phyloP scores from a whole-genome alignment of 306 rosid genomes.

The Rosa chinensis region DNA sequence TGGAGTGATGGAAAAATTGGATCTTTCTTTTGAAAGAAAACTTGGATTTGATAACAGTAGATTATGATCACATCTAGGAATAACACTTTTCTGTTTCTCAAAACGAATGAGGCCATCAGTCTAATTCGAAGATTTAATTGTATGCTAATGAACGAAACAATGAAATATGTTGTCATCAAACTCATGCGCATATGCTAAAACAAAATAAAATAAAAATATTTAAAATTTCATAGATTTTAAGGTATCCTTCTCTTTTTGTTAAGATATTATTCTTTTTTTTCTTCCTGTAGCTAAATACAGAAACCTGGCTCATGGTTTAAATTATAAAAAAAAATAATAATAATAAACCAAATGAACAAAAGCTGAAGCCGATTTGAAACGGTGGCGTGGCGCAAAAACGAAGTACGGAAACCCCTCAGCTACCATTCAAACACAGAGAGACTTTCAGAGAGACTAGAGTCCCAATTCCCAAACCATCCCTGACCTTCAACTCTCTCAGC shows the following conservation, averaged over 20 bases:
- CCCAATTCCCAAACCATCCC: background rate
- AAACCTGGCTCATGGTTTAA: no score
- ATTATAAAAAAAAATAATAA: no score
- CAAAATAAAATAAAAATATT: no score
- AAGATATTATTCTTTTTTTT: background rate
- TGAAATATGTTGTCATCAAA: no score
- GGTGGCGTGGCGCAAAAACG: conserved; percentile 19
- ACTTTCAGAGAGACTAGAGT: background rate
- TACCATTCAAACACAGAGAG: conserved; percentile 8
- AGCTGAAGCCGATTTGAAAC: background rate
- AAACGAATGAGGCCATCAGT: no score
- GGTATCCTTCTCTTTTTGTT: no score
- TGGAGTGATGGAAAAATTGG: background rate
- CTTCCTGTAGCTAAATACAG: no score
- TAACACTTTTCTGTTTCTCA: background rate
- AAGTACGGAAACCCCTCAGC: background rate
- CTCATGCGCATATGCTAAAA: no score
- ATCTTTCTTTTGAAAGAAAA: background rate
- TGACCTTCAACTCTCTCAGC: background rate
- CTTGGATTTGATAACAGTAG: background rate
- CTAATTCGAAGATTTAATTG: no score
- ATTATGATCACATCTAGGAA: background rate
- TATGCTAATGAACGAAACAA: no score
- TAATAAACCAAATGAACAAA: background rate
- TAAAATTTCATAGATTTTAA: no score